A percentile compares a stretch with the other conserved stretches of the same genome.
These are phyloP conservation scores for Cenococcum geophilum DNA, from an alignment of 495 filamentous ascomycete species.

Conservation along the genomic window DNA sequence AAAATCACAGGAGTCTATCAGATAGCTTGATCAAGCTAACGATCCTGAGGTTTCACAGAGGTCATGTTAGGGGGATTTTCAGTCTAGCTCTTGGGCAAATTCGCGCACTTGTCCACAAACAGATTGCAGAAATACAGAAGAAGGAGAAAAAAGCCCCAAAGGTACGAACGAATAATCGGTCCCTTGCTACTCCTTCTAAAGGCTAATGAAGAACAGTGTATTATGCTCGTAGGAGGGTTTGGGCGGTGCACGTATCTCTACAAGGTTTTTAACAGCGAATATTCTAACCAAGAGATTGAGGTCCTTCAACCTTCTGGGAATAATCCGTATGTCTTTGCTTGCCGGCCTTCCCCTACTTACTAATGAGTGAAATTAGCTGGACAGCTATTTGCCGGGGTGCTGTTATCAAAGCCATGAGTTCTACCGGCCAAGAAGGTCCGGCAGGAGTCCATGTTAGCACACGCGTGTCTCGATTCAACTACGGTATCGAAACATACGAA, in stretches of 20 bases:
- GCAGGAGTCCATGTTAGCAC: constrained; percentile 5
- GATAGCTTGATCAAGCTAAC: too few relatives aligned
- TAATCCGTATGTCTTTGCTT: neutral
- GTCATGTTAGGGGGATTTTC: neutral
- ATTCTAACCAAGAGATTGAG: neutral
- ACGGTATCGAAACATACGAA: constrained; percentile 17
- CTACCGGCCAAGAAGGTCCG: neutral
- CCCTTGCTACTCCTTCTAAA: neutral
- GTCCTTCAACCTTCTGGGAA: neutral
- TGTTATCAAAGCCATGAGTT: constrained; percentile 15
- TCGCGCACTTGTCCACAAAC: constrained; percentile 5
- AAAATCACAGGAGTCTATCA: too few relatives aligned
- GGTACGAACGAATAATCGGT: constrained; percentile 1
- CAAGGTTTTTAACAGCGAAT: neutral
- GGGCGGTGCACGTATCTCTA: neutral
- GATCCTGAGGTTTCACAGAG: too few relatives aligned
- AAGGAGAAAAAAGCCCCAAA: constrained; percentile 3
- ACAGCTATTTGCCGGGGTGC: constrained; percentile 26
- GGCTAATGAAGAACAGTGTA: neutral
- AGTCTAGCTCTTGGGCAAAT: too few relatives aligned
- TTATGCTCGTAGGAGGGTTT: neutral
- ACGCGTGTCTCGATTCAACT: constrained; percentile 14
- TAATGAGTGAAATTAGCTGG: constrained; percentile 12
- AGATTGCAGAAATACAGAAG: constrained; percentile 4
- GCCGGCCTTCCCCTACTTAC: neutral